Percentiles rank a stretch among this genome's conserved stretches.
Evolutionary conservation across 2,329 filamentous ascomycete genomes (phyloP).

Genomic region (Alternaria brassicicola): DNA sequence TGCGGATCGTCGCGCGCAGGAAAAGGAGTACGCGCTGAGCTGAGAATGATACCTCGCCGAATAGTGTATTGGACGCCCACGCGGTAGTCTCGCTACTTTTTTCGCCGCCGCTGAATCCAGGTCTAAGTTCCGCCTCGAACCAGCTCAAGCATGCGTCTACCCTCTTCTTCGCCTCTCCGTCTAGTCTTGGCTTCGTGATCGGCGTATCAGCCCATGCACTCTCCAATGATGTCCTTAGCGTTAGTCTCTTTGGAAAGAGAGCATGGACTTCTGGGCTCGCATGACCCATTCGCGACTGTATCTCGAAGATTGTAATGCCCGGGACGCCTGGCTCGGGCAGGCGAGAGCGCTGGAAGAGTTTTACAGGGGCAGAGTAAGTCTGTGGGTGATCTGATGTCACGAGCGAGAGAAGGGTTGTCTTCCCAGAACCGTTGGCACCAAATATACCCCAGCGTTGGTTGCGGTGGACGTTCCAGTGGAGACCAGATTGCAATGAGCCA

Average conservation of each 20-base stretch:
- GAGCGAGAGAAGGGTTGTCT: conserved; percentile 90
- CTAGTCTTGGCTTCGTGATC: conserved; percentile 69
- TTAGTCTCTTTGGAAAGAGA: conserved; percentile 82
- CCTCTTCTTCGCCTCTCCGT: conserved; percentile 60
- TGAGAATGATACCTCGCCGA: conserved; percentile 78
- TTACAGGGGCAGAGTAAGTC: conserved; percentile 86
- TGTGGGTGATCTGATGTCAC: conserved; percentile 97
- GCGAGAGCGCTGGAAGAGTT: conserved; percentile 80
- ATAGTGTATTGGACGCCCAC: conserved; percentile 72
- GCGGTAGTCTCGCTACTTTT: conserved; percentile 36
- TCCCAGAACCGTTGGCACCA: conserved; percentile 92
- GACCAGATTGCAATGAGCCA: conserved; percentile 62
- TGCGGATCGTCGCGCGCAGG: conserved; percentile 59
- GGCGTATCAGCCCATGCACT: conserved; percentile 93
- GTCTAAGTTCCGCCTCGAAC: conserved; percentile 81
- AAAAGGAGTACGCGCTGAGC: conserved; percentile 86
- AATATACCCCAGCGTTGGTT: conserved; percentile 93
- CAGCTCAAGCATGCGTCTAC: conserved; percentile 74
- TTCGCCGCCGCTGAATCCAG: conserved; percentile 37
- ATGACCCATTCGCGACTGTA: conserved; percentile 88
- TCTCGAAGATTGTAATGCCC: conserved; percentile 88
- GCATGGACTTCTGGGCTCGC: conserved; percentile 93
- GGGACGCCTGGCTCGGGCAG: conserved; percentile 73
- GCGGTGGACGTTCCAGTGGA: conserved; percentile 81
- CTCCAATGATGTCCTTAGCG: conserved; percentile 75